Base-by-base conservation (phyloP, 2,329 filamentous ascomycete species). In the Arthrocladium fulminans region DNA sequence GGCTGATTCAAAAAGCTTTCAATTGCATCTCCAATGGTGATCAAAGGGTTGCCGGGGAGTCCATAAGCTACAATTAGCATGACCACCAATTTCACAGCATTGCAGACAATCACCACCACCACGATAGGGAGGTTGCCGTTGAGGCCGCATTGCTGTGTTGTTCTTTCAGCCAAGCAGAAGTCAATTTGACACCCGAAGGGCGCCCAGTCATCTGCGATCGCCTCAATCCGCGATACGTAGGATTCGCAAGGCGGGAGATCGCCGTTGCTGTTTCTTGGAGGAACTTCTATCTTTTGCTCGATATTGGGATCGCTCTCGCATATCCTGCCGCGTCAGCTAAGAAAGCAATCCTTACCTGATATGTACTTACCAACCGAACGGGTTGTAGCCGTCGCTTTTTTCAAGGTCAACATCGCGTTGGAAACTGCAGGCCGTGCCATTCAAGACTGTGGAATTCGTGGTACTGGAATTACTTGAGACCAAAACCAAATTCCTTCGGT, bases 1-100 rank as follows among this genome's bases (percentile, higher is more conserved):
- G 59, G 59, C 1, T 48, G 30, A 12, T 55, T 51, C 2, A 62
- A 38, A 32, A 63, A 63, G 1, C 57, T 61, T 8, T 59, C 55
- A 5, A 63, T 41, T 1, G 61, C 61, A 47, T 63, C 61, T 2
- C 61, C 60, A 23, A 57, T 29, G 2, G 59, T 63, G 19, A 62
- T 54, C 1, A 67, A 47, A 1, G 63, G 57, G 9, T 45, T 19
- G 3, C 53, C 49, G 7, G 48, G 45, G 17, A 56, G 23, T 3
- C 45, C 35, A 37, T 54, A 52, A 4, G 52, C 51, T 2, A 57
- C 49, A 22, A 49, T 43, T 22, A 52, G 32, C 56, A 58, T 58
- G n/a, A 47, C 32, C 25, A 47, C 23, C 12, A 51, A 19, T 41
- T 58, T 58, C 24, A 53, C 13, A 15, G 39, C 25, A 43, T 58